A percentile compares a stretch with the other conserved stretches of the same genome.
Evolutionary conservation across 768 basidiomycete genomes (phyloP).

Genomic region (Pisolithus albus): DNA sequence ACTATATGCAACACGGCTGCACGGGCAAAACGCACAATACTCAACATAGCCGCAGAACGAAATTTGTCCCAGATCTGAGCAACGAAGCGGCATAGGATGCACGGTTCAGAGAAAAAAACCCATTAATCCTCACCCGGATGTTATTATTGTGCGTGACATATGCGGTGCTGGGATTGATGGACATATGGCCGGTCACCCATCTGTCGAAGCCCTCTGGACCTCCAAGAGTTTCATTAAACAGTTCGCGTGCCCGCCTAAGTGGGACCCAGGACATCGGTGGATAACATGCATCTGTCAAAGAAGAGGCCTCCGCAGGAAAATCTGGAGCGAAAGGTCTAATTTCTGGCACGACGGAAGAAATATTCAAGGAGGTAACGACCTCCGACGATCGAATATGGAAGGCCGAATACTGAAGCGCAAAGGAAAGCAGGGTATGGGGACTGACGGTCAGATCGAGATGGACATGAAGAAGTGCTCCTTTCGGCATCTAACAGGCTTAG

Average conservation of each 20-base stretch:
- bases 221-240: constrained; percentile 45
- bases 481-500: constrained; percentile 54
- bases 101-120: not conserved
- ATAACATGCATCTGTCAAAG: constrained; percentile 36
- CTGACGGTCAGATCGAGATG: constrained; percentile 74
- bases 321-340: constrained; percentile 43
- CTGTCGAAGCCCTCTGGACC: constrained; percentile 62
- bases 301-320: constrained; percentile 13
- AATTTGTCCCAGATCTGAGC: constrained; percentile 75
- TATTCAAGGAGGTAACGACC: constrained; percentile 33
- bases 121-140: constrained; percentile 39
- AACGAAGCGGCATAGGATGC: not conserved
- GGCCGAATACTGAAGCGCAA: constrained; percentile 50
- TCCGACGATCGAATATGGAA: constrained; percentile 52
- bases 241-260: constrained; percentile 44
- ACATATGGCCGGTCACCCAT: constrained; percentile 55
- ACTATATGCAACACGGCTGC: not conserved
- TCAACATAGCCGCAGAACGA: constrained; percentile 42
- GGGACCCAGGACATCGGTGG: constrained; percentile 46
- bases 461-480: constrained; percentile 67
- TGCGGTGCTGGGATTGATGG: constrained; percentile 64
- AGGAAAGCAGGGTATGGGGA: constrained; percentile 40
- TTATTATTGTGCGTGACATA: constrained; percentile 69
- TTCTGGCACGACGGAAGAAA: constrained; percentile 42
- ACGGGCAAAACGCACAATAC: constrained; percentile 32